Conservation (phyloP, 2,329 filamentous ascomycete genomes). For the Thermochaetoides dissita region DNA sequence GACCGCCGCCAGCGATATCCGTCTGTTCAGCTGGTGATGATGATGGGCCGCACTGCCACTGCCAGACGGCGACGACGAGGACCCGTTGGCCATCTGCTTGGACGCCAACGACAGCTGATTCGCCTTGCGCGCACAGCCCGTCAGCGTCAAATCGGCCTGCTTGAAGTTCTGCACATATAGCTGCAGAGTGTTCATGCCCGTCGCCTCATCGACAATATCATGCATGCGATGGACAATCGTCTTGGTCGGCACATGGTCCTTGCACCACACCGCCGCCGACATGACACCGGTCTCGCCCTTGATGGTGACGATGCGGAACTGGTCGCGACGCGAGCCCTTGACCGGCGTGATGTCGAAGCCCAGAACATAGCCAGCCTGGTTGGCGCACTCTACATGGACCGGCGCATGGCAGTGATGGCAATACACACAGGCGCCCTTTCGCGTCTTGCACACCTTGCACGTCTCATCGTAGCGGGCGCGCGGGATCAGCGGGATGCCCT, state of each 20-base stretch:
- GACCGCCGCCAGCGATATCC: constrained; percentile 36
- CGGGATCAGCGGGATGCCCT: constrained; percentile 77
- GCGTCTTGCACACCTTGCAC: constrained; percentile 73
- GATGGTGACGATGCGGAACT: constrained; percentile 64
- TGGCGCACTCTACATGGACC: constrained; percentile 85
- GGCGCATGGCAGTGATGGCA: constrained; percentile 59
- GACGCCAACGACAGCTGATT: constrained; percentile 56
- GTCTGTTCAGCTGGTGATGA: constrained; percentile 27
- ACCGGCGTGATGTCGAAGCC: constrained; percentile 85
- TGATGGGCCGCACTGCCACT: constrained; percentile 16
- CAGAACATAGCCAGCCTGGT: constrained; percentile 66
- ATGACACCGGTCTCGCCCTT: constrained; percentile 71
- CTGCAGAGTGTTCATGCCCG: constrained; percentile 68
- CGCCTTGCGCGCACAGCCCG: constrained; percentile 85
- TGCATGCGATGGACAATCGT: constrained; percentile 64
- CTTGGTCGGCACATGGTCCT: constrained; percentile 65
- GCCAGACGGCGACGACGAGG: constrained; percentile 19
- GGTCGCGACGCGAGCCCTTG: constrained; percentile 75
- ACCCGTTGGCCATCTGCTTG: constrained; percentile 26
- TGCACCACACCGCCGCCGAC: constrained; percentile 81
- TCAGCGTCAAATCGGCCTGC: constrained; percentile 80
- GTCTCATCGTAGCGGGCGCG: constrained; percentile 56
- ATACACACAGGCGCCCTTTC: constrained; percentile 62
- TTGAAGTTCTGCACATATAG: constrained; percentile 83
- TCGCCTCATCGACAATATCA: constrained; percentile 51